Conservation (phyloP, 352 stramenopile species). For the Blastocystis sp. region DNA sequence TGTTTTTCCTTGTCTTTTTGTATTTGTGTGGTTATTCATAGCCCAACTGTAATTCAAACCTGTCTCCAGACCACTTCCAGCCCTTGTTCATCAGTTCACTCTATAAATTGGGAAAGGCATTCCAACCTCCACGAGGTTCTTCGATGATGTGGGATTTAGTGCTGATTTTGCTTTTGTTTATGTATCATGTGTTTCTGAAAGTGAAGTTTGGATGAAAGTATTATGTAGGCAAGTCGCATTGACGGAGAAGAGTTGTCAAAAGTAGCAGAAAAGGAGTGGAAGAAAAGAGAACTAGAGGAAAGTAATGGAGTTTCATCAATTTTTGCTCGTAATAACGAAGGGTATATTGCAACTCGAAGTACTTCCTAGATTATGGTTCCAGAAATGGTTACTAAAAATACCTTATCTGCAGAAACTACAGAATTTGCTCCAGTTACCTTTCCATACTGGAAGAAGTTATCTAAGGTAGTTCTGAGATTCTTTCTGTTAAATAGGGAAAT, state of each 20-base stretch:
- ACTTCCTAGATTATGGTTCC: not conserved
- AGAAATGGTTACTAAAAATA: not conserved
- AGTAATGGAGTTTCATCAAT: not conserved
- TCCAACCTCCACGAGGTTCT: not conserved
- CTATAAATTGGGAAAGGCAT: not conserved
- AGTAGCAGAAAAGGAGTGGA: not conserved
- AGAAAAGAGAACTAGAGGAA: not conserved
- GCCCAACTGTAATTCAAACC: not conserved
- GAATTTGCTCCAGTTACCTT: not conserved
- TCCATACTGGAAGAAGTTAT: not conserved
- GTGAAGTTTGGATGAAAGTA: not conserved
- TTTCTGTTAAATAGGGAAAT: not conserved
- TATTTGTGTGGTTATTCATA: not conserved
- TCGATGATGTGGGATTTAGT: not conserved
- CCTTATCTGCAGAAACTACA: not conserved
- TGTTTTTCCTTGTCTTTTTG: not conserved
- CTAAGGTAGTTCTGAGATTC: not conserved
- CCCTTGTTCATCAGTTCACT: conserved; percentile 12
- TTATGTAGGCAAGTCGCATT: not conserved
- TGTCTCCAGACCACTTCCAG: not conserved
- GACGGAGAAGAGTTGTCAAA: not conserved
- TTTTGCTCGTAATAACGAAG: too few relatives aligned
- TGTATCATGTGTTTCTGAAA: not conserved
- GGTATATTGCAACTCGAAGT: too few relatives aligned
- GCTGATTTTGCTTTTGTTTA: not conserved